Evolutionary conservation across 257 asterid genomes (phyloP).

Genomic region (Solanum infundibuliforme): DNA sequence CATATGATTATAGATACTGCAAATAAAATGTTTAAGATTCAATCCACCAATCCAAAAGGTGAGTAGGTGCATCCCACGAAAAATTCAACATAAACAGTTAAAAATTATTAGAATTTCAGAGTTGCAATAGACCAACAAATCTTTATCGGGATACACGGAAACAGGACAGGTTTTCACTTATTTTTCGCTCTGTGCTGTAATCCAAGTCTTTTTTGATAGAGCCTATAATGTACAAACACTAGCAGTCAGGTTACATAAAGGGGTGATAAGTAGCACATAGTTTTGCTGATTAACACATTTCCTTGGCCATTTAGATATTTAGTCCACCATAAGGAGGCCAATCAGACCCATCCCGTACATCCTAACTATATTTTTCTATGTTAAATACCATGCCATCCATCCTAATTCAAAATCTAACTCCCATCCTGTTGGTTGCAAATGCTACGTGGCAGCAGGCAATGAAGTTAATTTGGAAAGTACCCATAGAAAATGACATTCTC

Average conservation of each 20-base stretch:
- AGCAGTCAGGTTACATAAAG: neutral
- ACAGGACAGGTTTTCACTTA: neutral
- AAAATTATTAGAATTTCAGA: neutral
- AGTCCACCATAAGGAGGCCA: neutral
- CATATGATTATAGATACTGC: conserved; percentile 33
- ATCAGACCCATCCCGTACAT: neutral
- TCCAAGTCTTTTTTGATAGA: neutral
- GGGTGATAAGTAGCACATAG: neutral
- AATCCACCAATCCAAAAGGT: neutral
- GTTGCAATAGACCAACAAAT: neutral
- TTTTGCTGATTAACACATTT: neutral
- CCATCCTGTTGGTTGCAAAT: neutral
- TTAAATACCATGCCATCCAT: neutral
- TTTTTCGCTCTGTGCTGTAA: neutral
- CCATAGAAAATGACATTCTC: neutral
- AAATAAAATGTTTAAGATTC: neutral
- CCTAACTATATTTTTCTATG: neutral
- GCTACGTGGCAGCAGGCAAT: neutral
- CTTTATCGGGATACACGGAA: neutral
- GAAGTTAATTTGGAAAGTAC: neutral
- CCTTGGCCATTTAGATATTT: neutral
- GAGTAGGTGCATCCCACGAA: neutral
- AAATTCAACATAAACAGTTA: neutral
- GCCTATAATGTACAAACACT: neutral
- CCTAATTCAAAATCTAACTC: neutral